Evolutionary conservation across 2,329 filamentous ascomycete genomes (phyloP).

Genomic region (Coniella vitis): DNA sequence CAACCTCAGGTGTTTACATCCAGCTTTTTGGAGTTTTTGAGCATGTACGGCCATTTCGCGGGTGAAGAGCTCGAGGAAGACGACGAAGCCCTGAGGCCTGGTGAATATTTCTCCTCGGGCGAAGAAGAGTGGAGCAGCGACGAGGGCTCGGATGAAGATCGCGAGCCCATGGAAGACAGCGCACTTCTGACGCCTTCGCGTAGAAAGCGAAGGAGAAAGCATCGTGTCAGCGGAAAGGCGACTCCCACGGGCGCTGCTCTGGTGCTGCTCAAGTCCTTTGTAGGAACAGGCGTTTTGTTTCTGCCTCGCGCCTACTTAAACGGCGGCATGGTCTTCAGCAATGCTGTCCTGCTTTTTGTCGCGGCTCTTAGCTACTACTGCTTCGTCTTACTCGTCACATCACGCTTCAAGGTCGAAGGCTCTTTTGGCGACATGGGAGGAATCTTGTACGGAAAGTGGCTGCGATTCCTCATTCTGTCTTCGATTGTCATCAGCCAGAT

Average conservation of each 20-base stretch:
- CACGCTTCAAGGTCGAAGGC: slow-evolving; percentile 77
- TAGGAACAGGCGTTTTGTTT: slow-evolving; percentile 92
- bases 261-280: slow-evolving; percentile 92
- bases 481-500: slow-evolving; percentile 95
- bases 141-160: slow-evolving; percentile 55
- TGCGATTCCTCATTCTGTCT: slow-evolving; percentile 78
- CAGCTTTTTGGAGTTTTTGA: slow-evolving; percentile 93
- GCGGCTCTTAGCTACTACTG: slow-evolving; percentile 91
- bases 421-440: slow-evolving; percentile 97
- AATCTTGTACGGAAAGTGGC: slow-evolving; percentile 81
- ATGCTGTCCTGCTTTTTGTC: slow-evolving; percentile 78
- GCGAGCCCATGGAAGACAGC: slow-evolving; percentile 82
- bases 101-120: slow-evolving; percentile 87
- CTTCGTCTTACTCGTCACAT: slow-evolving; percentile 87
- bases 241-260: slow-evolving; percentile 73
- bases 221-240: slow-evolving; percentile 68
- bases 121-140: slow-evolving; percentile 55
- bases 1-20: slow-evolving; percentile 69
- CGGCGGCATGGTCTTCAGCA: slow-evolving; percentile 95
- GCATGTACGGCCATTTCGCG: slow-evolving; percentile 93
- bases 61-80: slow-evolving; percentile 96
- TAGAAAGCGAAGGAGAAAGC: slow-evolving; percentile 69
- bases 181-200: slow-evolving; percentile 71
- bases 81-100: slow-evolving; percentile 77
- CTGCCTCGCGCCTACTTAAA: slow-evolving; percentile 89